These are phyloP conservation scores for Tulasnella sp. DNA, from an alignment of 768 basidiomycete genomes.

Conservation along the genomic window DNA sequence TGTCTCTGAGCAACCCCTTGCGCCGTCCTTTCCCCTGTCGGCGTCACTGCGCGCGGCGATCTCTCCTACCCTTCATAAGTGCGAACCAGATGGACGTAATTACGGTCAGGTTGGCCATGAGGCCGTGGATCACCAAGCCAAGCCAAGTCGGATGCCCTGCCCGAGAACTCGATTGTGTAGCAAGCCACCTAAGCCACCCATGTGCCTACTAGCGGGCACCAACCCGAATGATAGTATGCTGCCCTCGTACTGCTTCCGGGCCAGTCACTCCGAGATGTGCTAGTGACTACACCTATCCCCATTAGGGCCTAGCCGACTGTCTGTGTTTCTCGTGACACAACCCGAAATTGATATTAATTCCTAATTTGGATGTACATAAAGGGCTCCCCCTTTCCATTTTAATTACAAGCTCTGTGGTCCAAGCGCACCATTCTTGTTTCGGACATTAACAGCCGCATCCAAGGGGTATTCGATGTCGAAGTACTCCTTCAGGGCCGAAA, in stretches of 20 bases:
- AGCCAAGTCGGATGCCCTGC: not conserved
- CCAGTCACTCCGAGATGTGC: not conserved
- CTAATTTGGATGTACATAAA: not conserved
- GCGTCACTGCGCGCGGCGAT: no score
- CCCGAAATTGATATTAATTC: not conserved
- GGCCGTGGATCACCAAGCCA: not conserved
- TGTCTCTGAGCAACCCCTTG: no score
- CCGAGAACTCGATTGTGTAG: not conserved
- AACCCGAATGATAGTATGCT: not conserved
- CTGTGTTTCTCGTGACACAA: not conserved
- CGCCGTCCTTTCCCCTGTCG: no score
- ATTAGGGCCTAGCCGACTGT: not conserved
- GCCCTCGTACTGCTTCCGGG: not conserved
- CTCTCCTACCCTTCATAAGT: no score
- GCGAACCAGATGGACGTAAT: no score
- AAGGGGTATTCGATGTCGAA: conserved; percentile 21
- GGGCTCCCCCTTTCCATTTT: not conserved
- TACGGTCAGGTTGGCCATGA: not conserved
- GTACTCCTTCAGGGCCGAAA: conserved; percentile 26
- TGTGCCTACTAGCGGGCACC: not conserved
- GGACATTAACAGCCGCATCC: conserved; percentile 22
- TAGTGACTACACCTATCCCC: not conserved
- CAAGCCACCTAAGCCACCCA: not conserved
- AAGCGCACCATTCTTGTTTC: not conserved
- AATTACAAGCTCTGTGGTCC: not conserved